Evolutionary conservation across 1,284 basidiomycete genomes (phyloP), one percentile per base, ranked within the genome.

Genomic region (Caloboletus inedulis): DNA sequence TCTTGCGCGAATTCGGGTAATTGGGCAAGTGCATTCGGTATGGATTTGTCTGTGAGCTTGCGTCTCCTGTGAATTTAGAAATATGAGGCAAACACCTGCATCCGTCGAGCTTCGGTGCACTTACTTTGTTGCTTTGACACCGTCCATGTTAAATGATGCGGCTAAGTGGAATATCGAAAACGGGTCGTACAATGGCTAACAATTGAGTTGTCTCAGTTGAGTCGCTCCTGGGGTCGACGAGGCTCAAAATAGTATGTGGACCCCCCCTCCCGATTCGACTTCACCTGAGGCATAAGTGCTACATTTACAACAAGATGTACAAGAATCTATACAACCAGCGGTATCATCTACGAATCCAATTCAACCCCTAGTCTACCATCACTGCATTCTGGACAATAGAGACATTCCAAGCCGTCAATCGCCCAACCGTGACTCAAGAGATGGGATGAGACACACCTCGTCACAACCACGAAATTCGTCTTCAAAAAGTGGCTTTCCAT

Each of bases 31-130:
- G 80, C 80, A 74, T 84, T 84, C 0, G 91, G 91, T 27, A 94
- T 74, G 35, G 80, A 80, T 70, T 87, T 89, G 68, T 91, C 90
- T 2, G 87, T 89, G 36, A 91, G 77, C 65, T 91, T 90, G 52
- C 89, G 82, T 64, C 84, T 85, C 69, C 88, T 91, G 54, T 48
- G 18, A 41, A 47, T 29, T 44, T 23, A 30, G 7, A 21, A 16
- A 7, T 19, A 21, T 35, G 14, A 12, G 8, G n/a, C 54, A 18
- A 52, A 33, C 16, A 2, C 21, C 10, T 29, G 45, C 6, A 18
- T 29, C 1, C 29, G 3, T 16, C 13, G 14, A 36, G 12, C n/a
- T 21, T 39, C 19, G 4, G 8, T 23, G 25, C 7, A 43, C 62
- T 3, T 57, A 74, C 72, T 74, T 75, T 51, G 66, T 63, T 47